phyloP scores from a whole-genome alignment of 176 grass and related monocot species.

The Bromus sterilis region DNA sequence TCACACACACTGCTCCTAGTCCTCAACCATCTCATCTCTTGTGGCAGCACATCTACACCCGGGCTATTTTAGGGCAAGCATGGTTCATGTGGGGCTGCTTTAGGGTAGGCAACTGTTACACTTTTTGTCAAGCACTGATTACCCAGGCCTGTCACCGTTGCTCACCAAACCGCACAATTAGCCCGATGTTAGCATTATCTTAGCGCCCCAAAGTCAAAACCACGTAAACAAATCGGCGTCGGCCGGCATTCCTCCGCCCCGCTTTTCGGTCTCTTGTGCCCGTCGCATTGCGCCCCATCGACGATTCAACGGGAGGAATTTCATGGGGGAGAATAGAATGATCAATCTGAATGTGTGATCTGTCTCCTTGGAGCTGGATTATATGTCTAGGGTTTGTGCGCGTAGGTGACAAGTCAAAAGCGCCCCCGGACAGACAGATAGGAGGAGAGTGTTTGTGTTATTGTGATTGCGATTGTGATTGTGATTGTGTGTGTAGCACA shows the following conservation, averaged over 20 bases:
- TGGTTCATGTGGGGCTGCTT: slow-evolving; percentile 30
- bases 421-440: slow-evolving; percentile 23
- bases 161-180: slow-evolving; percentile 54
- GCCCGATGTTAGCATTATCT: slow-evolving; percentile 14
- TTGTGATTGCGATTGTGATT: background rate
- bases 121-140: slow-evolving; percentile 48
- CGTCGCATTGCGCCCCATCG: slow-evolving; percentile 4
- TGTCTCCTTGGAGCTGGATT: background rate
- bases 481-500: slow-evolving; percentile 9
- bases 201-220: slow-evolving; percentile 59
- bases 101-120: slow-evolving; percentile 31
- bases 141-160: slow-evolving; percentile 23
- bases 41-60: background rate
- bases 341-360: background rate
- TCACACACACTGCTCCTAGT: background rate
- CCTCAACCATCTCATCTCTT: background rate
- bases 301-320: slow-evolving; percentile 8
- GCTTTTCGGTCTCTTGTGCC: slow-evolving; percentile 25
- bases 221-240: slow-evolving; percentile 27
- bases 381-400: slow-evolving; percentile 15
- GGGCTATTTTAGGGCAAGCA: slow-evolving; percentile 34
- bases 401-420: slow-evolving; percentile 50
- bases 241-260: slow-evolving; percentile 10
- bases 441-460: background rate
- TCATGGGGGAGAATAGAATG: background rate